These are phyloP conservation scores for Metschnikowia borealis DNA, from an alignment of 805 yeast genomes.

Conservation along the genomic window DNA sequence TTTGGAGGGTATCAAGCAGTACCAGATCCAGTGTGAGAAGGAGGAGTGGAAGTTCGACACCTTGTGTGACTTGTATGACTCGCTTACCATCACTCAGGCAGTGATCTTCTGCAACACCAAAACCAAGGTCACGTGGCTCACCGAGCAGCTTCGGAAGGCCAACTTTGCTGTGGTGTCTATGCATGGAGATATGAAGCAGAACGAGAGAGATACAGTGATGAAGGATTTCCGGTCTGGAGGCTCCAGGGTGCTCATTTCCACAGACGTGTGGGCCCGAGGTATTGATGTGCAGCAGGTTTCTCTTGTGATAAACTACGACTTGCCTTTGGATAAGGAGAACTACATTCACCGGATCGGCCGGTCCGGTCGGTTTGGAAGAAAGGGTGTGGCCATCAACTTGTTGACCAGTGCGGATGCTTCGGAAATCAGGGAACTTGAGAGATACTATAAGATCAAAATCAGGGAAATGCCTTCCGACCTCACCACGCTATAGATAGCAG, in stretches of 20 bases:
- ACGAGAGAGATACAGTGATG: constrained; percentile 93
- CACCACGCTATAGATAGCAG: neutral
- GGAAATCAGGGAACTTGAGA: constrained; percentile 70
- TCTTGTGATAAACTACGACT: constrained; percentile 89
- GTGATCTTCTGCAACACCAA: constrained; percentile 98
- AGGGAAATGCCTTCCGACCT: constrained; percentile 60
- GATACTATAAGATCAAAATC: constrained; percentile 69
- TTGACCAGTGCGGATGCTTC: constrained; percentile 76
- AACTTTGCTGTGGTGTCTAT: constrained; percentile 92
- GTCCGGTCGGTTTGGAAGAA: constrained; percentile 97
- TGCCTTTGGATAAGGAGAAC: constrained; percentile 90
- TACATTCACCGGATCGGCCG: constrained; percentile 97
- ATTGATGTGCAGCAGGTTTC: constrained; percentile 98
- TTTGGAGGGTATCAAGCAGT: constrained; percentile 92
- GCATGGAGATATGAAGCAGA: constrained; percentile 97
- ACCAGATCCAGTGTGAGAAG: constrained; percentile 82
- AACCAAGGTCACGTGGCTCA: constrained; percentile 87
- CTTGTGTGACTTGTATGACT: constrained; percentile 90
- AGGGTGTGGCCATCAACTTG: constrained; percentile 96
- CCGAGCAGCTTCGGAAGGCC: constrained; percentile 70
- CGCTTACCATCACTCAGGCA: constrained; percentile 93
- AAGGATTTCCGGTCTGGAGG: constrained; percentile 91
- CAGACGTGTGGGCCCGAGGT: constrained; percentile 98
- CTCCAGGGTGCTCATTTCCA: constrained; percentile 89
- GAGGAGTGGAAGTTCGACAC: constrained; percentile 95